These are phyloP conservation scores for Candida insectalens DNA, from an alignment of 805 yeast species.

Conservation along the genomic window DNA sequence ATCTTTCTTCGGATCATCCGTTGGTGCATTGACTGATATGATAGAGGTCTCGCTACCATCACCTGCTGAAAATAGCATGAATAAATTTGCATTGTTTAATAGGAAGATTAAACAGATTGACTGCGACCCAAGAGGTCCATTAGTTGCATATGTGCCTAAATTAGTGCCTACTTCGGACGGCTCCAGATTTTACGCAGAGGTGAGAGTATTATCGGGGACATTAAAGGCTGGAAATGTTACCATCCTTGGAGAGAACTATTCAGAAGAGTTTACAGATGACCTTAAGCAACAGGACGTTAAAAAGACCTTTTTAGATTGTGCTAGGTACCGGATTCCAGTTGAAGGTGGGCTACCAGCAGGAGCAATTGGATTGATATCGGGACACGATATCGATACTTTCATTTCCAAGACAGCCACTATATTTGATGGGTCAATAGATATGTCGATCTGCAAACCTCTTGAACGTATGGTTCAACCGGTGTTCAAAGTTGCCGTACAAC, in stretches of 20 bases:
- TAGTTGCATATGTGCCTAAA: constrained; percentile 49
- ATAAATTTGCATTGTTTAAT: constrained; percentile 19
- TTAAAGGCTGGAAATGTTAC: constrained; percentile 39
- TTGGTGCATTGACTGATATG: constrained; percentile 44
- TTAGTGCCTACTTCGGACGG: constrained; percentile 48
- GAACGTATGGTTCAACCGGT: constrained; percentile 45
- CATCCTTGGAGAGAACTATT: constrained; percentile 46
- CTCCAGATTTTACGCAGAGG: constrained; percentile 41
- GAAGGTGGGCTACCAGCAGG: constrained; percentile 47
- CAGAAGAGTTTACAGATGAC: constrained; percentile 45
- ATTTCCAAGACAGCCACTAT: constrained; percentile 58
- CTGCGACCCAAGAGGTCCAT: constrained; percentile 32
- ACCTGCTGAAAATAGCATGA: constrained; percentile 26
- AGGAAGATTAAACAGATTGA: constrained; percentile 13
- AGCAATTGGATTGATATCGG: constrained; percentile 56
- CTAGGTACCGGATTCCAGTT: constrained; percentile 56
- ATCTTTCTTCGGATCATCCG: constrained; percentile 40
- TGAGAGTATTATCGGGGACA: constrained; percentile 54
- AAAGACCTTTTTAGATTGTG: constrained; percentile 48
- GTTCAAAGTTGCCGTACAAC: constrained; percentile 77
- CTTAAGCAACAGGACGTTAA: constrained; percentile 29
- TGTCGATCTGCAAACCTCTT: constrained; percentile 29
- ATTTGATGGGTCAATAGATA: constrained; percentile 19
- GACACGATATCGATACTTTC: constrained; percentile 39
- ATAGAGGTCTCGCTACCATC: constrained; percentile 25